Evolutionary conservation across 2,329 filamentous ascomycete genomes (phyloP).

Genomic region (Ceratocystis diversiconidia): DNA sequence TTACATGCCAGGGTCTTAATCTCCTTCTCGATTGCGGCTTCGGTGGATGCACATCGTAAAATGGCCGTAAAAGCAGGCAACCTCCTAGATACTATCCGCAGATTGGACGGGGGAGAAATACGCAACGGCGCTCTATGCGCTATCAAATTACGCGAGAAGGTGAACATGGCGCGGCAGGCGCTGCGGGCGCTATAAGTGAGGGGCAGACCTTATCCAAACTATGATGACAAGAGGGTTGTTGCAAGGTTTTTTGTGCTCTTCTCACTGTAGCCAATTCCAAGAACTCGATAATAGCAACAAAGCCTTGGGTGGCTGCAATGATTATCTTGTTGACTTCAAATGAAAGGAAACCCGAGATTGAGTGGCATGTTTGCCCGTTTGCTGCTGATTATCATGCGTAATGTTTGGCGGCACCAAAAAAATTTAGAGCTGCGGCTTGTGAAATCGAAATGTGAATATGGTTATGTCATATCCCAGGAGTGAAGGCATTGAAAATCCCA

Average conservation of each 20-base stretch:
- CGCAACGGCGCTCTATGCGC: not conserved
- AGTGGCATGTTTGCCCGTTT: not conserved
- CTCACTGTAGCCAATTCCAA: not conserved
- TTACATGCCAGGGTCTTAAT: conserved; percentile 30
- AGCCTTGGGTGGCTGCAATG: not conserved
- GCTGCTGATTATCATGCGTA: not conserved
- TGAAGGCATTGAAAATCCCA: not conserved
- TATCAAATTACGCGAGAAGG: not conserved
- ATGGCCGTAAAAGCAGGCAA: not conserved
- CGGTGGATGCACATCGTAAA: conserved; percentile 10
- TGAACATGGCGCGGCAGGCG: not conserved
- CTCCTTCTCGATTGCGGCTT: conserved; percentile 12
- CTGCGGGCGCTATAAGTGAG: no score
- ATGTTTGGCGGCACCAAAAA: not conserved
- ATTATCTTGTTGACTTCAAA: not conserved
- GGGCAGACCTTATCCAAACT: not conserved
- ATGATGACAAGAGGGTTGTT: not conserved
- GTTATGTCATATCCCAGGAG: not conserved
- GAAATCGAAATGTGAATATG: not conserved
- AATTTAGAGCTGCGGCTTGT: not conserved
- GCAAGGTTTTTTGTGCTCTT: not conserved
- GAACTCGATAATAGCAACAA: not conserved
- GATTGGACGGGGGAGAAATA: not conserved
- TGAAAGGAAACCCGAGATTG: not conserved
- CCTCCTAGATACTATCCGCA: not conserved